phyloP scores from a whole-genome alignment of 2,329 filamentous ascomycete genomes.

The Cercospora sp. region DNA sequence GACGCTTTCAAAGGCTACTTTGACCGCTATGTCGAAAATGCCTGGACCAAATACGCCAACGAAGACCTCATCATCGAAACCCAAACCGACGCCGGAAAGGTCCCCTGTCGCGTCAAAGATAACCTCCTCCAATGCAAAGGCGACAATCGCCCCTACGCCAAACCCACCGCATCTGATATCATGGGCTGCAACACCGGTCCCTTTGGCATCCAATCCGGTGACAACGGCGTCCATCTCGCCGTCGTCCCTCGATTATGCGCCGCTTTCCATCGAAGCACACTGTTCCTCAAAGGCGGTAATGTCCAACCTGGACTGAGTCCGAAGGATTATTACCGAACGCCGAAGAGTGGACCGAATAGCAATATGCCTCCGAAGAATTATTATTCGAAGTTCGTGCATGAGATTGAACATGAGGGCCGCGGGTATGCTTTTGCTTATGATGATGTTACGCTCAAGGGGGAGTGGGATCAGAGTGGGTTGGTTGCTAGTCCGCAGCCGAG shows the following conservation, averaged over 20 bases:
- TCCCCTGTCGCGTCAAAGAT: conserved; percentile 51
- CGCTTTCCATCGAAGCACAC: conserved; percentile 71
- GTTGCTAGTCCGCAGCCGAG: conserved; percentile 47
- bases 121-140: conserved; percentile 46
- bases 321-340: conserved; percentile 45
- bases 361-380: conserved; percentile 45
- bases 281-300: conserved; percentile 55
- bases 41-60: conserved; percentile 52
- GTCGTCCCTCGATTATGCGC: conserved; percentile 72
- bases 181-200: conserved; percentile 66
- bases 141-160: conserved; percentile 50
- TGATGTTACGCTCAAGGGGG: conserved; percentile 54
- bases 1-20: conserved; percentile 55
- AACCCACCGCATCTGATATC: conserved; percentile 63
- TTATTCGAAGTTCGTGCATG: conserved; percentile 62
- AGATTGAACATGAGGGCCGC: conserved; percentile 58
- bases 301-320: conserved; percentile 47
- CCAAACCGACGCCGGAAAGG: conserved; percentile 59
- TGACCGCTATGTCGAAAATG: conserved; percentile 52
- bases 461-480: conserved; percentile 54
- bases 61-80: conserved; percentile 62
- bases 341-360: conserved; percentile 38
- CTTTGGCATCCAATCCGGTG: conserved; percentile 50
- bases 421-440: conserved; percentile 71
- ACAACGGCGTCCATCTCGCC: conserved; percentile 50